Evolutionary conservation across 2,329 filamentous ascomycete genomes (phyloP).

Genomic region (Fusarium phyllophilum): DNA sequence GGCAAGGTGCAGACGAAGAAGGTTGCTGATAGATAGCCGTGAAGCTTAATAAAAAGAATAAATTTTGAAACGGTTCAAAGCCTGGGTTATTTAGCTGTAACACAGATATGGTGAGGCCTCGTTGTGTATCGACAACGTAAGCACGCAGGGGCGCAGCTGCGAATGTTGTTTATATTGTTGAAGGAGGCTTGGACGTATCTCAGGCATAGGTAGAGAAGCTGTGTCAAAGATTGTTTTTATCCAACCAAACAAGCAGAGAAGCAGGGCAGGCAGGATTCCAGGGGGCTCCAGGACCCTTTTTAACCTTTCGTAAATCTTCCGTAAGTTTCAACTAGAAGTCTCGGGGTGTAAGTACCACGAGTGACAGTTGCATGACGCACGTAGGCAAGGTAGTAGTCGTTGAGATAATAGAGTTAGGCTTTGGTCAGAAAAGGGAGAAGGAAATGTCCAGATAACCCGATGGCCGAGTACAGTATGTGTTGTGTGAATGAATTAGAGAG

Average conservation of each 20-base stretch:
- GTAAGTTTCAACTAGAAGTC: constrained; percentile 21
- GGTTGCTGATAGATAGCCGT: constrained; percentile 7
- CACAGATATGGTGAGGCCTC: constrained; percentile 33
- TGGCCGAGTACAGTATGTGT: not conserved
- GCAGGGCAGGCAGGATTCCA: not conserved
- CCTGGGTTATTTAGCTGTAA: constrained; percentile 34
- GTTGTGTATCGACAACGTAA: constrained; percentile 36
- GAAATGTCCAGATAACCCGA: not conserved
- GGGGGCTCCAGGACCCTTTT: constrained; percentile 21
- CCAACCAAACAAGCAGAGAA: constrained; percentile 28
- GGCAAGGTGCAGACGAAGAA: not conserved
- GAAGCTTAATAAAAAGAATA: constrained; percentile 21
- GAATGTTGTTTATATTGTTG: constrained; percentile 23
- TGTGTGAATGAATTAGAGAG: not conserved
- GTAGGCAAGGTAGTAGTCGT: constrained; percentile 12
- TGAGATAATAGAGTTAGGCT: constrained; percentile 11
- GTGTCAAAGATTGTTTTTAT: constrained; percentile 17
- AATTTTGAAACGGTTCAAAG: constrained; percentile 11
- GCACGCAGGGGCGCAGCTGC: constrained; percentile 33
- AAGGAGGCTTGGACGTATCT: constrained; percentile 32
- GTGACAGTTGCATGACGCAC: constrained; percentile 36
- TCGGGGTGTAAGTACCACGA: constrained; percentile 5
- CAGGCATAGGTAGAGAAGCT: constrained; percentile 22
- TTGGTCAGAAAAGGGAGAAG: constrained; percentile 2
- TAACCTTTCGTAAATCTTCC: constrained; percentile 27